A percentile compares a stretch with the other conserved stretches of the same genome.
Conservation (phyloP, 805 yeast genomes). For the Cyberlindnera bimundalis region DNA sequence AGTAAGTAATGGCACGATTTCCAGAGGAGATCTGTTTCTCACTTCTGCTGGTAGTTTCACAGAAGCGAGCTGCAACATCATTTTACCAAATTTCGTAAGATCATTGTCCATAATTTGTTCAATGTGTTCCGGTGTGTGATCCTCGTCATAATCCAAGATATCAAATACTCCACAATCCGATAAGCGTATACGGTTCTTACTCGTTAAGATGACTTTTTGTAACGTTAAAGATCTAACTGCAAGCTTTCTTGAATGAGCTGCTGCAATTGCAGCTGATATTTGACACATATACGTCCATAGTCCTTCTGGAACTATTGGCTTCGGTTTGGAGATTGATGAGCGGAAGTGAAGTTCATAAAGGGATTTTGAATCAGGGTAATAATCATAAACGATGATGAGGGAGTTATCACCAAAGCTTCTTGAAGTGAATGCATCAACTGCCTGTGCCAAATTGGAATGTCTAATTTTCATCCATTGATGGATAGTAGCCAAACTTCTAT, state of each 20-base stretch:
- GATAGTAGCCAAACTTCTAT: constrained; percentile 55
- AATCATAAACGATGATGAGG: constrained; percentile 78
- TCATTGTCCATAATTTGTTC: constrained; percentile 50
- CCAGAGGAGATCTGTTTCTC: constrained; percentile 11
- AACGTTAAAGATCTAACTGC: constrained; percentile 61
- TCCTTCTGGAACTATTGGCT: constrained; percentile 54
- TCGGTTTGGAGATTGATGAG: constrained; percentile 37
- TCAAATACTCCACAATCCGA: constrained; percentile 71
- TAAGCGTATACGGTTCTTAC: constrained; percentile 65
- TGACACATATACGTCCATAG: constrained; percentile 80
- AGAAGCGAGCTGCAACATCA: constrained; percentile 54
- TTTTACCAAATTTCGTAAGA: constrained; percentile 51
- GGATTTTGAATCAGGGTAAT: constrained; percentile 72
- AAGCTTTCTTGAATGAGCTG: constrained; percentile 62
- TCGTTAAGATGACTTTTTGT: constrained; percentile 70
- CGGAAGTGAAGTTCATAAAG: constrained; percentile 65
- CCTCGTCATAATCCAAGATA: constrained; percentile 45
- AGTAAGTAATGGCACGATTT: constrained; percentile 24
- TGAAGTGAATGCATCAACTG: constrained; percentile 82
- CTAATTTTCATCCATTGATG: constrained; percentile 63
- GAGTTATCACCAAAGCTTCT: constrained; percentile 81
- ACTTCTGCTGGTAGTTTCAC: constrained; percentile 29
- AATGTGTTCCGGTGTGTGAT: constrained; percentile 16
- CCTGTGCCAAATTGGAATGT: constrained; percentile 57
- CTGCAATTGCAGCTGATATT: constrained; percentile 62